phyloP scores from a whole-genome alignment of 192 early-diverging fungal genomes.

The Backusella macrospora region DNA sequence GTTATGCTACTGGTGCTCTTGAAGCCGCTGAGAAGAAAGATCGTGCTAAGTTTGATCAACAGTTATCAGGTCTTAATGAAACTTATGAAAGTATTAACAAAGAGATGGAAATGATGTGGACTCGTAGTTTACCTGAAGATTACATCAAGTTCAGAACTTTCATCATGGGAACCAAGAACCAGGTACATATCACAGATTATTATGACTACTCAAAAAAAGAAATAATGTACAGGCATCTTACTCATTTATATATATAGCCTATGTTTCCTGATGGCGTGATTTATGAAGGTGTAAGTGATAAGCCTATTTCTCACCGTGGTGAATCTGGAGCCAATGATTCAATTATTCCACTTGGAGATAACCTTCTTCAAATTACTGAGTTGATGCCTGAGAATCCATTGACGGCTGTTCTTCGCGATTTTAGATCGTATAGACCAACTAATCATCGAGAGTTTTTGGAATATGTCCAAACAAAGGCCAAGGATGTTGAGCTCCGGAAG shows the following conservation, averaged over 20 bases:
- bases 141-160: slow-evolving; percentile 91
- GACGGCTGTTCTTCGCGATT: slow-evolving; percentile 75
- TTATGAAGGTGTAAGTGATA: slow-evolving; percentile 70
- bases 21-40: slow-evolving; percentile 50
- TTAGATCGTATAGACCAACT: slow-evolving; percentile 75
- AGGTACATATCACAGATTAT: slow-evolving; percentile 29
- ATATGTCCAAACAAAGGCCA: slow-evolving; percentile 62
- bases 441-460: slow-evolving; percentile 80
- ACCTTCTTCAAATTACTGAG: slow-evolving; percentile 80
- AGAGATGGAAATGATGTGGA: slow-evolving; percentile 84
- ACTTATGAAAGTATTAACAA: slow-evolving; percentile 73
- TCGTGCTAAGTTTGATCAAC: slow-evolving; percentile 65
- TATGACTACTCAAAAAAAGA: background rate
- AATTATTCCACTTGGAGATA: slow-evolving; percentile 85
- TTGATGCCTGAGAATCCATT: slow-evolving; percentile 81
- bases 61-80: slow-evolving; percentile 56
- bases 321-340: slow-evolving; percentile 87
- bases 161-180: slow-evolving; percentile 87
- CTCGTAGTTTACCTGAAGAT: slow-evolving; percentile 63
- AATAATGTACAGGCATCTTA: background rate
- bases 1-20: slow-evolving; percentile 61
- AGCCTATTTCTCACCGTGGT: slow-evolving; percentile 71
- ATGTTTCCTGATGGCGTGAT: slow-evolving; percentile 93
- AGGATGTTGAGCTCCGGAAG: slow-evolving; percentile 50
- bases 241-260: slow-evolving; percentile 43